Base-by-base conservation (phyloP, 257 asterid genomes). In the Anisodus tanguticus region DNA sequence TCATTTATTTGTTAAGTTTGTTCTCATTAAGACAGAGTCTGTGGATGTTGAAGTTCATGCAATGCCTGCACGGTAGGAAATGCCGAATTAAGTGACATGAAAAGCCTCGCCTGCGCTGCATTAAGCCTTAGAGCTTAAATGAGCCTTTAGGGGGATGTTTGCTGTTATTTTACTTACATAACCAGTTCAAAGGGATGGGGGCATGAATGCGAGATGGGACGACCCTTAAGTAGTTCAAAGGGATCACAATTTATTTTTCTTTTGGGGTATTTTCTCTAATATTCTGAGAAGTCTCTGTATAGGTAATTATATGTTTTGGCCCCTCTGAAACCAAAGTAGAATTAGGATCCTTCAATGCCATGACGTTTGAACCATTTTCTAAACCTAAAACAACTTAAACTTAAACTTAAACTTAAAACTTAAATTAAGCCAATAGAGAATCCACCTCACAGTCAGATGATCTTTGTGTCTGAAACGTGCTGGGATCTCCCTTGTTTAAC, bases 371-470 rank as follows among this genome's bases (percentile, higher is more conserved):
- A 37, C 76, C 13, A 2, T 6, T 69, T 69, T 69, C 78, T 69
- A 16, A 69, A 69, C 22, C 19, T 67, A 67, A 13, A 67, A 67
- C 49, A 37, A 67, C 31, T 69, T 69, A 16, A 69, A 67, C 31
- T 69, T 69, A 16, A 37, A 67, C 31, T 69, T 69, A 16, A 69
- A 67, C 31, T 69, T 69, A 16, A 69, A 69, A 41, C 54, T 16
- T 69, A 69, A n/a, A 9, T 45, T 45, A n/a, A 45, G 57, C 57
- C 9, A 45, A 57, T 15, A 41, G 79, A 70, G 41, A 41, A 70
- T 16, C 79, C 79, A 43, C 79, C 43, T 45, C 4, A 45, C 43
- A n/a, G 57, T 71, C 53, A 71, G 26, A 16, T 81, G 71, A 63
- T 22, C 55, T 81, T 81, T 45, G 41, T 47, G 17, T 64, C 13